These are phyloP conservation scores for Tuber indicum DNA, from an alignment of 495 filamentous ascomycete species.

Conservation along the genomic window DNA sequence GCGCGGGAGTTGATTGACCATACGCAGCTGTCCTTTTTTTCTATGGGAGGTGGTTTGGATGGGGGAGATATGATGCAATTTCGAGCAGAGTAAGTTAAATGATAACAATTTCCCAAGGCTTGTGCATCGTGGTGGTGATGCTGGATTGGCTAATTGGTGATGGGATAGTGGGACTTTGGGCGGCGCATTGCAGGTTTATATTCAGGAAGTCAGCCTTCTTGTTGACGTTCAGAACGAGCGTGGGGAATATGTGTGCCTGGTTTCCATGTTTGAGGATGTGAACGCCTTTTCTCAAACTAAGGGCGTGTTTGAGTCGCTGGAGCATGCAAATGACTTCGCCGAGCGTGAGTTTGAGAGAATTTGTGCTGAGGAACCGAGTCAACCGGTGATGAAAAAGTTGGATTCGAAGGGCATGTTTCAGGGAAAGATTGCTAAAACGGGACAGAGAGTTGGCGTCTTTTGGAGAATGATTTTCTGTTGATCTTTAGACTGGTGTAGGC, in stretches of 20 bases:
- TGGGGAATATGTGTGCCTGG: slow-evolving; percentile 1
- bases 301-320: background rate
- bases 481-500: background rate
- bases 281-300: background rate
- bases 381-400: background rate
- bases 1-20: background rate
- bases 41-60: background rate
- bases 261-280: background rate
- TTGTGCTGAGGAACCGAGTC: background rate
- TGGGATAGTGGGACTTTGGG: background rate
- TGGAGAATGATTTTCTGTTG: background rate
- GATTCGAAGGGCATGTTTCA: slow-evolving; percentile 1
- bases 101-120: background rate
- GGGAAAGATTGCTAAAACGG: background rate
- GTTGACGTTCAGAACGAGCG: background rate
- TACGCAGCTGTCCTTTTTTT: background rate
- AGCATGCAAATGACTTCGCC: slow-evolving; percentile 1
- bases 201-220: background rate
- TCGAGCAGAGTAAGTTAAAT: background rate
- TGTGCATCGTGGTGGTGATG: background rate
- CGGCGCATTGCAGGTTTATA: background rate
- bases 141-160: background rate
- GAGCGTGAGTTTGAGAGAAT: background rate
- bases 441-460: background rate
- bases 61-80: background rate